A percentile compares a stretch with the other conserved stretches of the same genome.
These are phyloP conservation scores for Oxyria digyna DNA, from an alignment of 148 eudicot species.

Conservation along the genomic window DNA sequence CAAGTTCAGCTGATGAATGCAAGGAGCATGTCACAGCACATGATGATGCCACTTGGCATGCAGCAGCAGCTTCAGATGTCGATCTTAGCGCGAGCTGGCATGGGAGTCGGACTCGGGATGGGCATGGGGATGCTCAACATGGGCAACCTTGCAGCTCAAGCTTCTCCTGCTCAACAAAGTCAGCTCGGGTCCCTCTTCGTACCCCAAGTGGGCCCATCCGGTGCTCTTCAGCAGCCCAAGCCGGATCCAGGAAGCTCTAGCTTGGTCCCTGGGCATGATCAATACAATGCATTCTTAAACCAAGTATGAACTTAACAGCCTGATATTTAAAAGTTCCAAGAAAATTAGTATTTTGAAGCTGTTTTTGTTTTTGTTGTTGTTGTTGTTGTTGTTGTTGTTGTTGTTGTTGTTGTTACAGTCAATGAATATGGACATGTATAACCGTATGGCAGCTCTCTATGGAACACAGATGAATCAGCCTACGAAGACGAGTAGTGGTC, in stretches of 20 bases:
- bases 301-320: conserved; percentile 34
- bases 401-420: conserved; percentile 24
- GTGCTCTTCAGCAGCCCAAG: conserved; percentile 29
- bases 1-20: conserved; percentile 65
- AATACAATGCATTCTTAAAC: conserved; percentile 42
- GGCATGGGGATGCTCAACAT: conserved; percentile 53
- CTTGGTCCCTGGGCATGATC: conserved; percentile 33
- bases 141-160: conserved; percentile 6
- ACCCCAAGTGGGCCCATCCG: conserved; percentile 27
- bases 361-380: not conserved
- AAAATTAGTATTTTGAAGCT: not conserved
- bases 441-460: conserved; percentile 58
- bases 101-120: conserved; percentile 46
- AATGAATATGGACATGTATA: conserved; percentile 62
- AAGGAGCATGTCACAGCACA: conserved; percentile 39
- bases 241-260: conserved; percentile 17
- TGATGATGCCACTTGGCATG: conserved; percentile 64
- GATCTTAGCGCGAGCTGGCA: conserved; percentile 57
- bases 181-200: conserved; percentile 20
- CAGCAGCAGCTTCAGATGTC: conserved; percentile 83
- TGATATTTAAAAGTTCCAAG: not conserved
- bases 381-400: not conserved
- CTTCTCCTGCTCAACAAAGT: conserved; percentile 20
- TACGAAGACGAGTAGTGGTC: conserved; percentile 22
- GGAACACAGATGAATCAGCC: conserved; percentile 43